Conservation (phyloP, 176 grass and related monocot species). For the Ampelocalamus luodianensis region DNA sequence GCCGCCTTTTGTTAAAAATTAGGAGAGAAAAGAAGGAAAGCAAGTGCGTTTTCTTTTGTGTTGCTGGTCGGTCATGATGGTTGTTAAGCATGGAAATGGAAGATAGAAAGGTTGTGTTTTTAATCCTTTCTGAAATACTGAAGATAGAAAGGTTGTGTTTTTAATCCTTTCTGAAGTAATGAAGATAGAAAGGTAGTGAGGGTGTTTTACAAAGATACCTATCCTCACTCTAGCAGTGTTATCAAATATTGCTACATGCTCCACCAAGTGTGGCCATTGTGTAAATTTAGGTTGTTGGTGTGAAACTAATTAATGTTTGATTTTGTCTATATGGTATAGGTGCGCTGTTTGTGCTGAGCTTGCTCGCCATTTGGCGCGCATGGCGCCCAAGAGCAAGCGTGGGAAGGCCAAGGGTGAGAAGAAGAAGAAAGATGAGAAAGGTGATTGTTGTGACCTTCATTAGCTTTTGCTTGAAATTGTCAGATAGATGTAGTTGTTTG, state of each 20-base stretch:
- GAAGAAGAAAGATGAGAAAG: constrained; percentile 99
- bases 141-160: constrained; percentile 17
- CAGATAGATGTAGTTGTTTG: not conserved
- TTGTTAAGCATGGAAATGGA: constrained; percentile 2
- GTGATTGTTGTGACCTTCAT: constrained; percentile 37
- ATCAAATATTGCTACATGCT: constrained; percentile 1
- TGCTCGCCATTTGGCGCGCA: constrained; percentile 34
- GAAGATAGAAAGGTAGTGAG: not conserved
- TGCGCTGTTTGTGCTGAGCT: constrained; percentile 33
- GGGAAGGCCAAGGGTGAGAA: constrained; percentile 93
- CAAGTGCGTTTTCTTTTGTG: not conserved
- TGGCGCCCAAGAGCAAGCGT: constrained; percentile 92
- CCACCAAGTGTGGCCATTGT: not conserved
- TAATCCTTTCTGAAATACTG: constrained; percentile 10
- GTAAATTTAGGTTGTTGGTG: not conserved
- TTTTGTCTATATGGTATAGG: not conserved
- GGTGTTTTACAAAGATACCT: not conserved
- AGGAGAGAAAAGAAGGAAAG: not conserved
- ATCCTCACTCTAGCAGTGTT: not conserved
- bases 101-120: not conserved
- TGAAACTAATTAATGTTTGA: not conserved
- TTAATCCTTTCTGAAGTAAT: constrained; percentile 3
- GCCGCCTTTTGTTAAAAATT: not conserved
- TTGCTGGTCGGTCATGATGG: constrained; percentile 25
- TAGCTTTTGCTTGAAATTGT: not conserved